These are phyloP conservation scores for Nicotiana rustica DNA, from an alignment of 305 asterid species.

Conservation along the genomic window DNA sequence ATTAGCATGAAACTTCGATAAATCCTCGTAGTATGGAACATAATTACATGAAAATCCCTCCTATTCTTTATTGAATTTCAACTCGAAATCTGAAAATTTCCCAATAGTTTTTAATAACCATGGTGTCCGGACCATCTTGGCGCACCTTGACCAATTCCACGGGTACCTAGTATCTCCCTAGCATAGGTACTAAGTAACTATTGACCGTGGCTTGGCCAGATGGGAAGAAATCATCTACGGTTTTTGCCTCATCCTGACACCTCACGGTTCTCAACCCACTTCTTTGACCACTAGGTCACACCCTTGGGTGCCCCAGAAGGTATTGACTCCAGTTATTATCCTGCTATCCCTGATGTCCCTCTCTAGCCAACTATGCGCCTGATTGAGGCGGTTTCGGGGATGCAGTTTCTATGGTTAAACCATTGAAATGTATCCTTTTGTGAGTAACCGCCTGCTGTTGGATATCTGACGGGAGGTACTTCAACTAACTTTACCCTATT, in stretches of 20 bases:
- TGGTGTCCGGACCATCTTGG: too few relatives aligned
- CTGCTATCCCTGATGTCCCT: not conserved
- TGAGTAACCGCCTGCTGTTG: not conserved
- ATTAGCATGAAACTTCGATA: not conserved
- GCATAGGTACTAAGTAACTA: too few relatives aligned
- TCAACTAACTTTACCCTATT: not conserved
- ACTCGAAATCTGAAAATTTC: not conserved
- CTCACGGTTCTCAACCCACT: too few relatives aligned
- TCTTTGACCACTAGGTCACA: too few relatives aligned
- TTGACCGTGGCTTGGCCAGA: too few relatives aligned
- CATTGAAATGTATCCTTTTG: not conserved
- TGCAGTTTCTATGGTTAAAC: not conserved
- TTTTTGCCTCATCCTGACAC: too few relatives aligned
- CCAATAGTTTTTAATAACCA: too few relatives aligned
- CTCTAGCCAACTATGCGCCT: not conserved
- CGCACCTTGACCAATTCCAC: too few relatives aligned
- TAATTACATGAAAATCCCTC: not conserved
- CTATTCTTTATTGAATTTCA: not conserved
- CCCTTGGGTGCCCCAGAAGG: too few relatives aligned
- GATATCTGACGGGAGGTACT: not conserved
- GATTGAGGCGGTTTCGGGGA: conserved; percentile 5
- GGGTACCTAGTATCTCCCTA: too few relatives aligned
- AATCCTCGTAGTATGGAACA: not conserved
- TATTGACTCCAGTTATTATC: too few relatives aligned
- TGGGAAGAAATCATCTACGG: too few relatives aligned